Evolutionary conservation across 441 rosid genomes (phyloP), one percentile per base, ranked within the genome.

Genomic region (Erodium trifolium): DNA sequence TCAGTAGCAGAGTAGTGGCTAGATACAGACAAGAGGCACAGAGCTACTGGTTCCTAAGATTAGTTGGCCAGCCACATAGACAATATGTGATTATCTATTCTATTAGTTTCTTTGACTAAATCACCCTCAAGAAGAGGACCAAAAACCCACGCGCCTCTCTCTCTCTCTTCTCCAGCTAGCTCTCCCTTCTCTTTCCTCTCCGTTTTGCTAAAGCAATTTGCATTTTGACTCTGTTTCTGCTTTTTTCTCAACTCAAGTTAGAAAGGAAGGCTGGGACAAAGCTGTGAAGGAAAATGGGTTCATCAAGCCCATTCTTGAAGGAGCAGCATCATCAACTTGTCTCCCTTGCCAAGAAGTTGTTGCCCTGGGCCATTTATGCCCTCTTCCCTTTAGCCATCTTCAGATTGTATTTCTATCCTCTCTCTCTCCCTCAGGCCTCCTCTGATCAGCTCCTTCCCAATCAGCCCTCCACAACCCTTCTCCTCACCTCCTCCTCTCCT

Each of bases 291-390:
- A 13, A 49, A 49, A 49, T 49, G 57, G 57, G 57, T 49, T 12
- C 57, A 13, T 2, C 16, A n/a, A 49, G 57, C 17, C 57, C 57
- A 49, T 49, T 49, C 57, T 13, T 49, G 57, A 49, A 49, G 17
- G 57, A 49, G 17, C 57, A 49, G 3, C 57, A 49, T n/a, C 57
- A 49, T 49, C 57, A 49, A 49, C 57, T 14, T 49, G 16, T 49
- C 57, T 49, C 57, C 1, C 17, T 49, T 49, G 57, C 57, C 57
- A 49, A 49, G 57, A 49, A 13, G 17, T n/a, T 49, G 16, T 13
- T 49, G 57, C 57, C 57, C 11, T 49, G 57, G 57, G 57, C 57
- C 57, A 49, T 49, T n/a, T 49, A 13, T 49, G 57, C 57, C 17
- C 57, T 49, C 5, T 12, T 49, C 17, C 17, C 57, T n/a, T n/a